A percentile compares a stretch with the other conserved stretches of the same genome.
Evolutionary conservation across 768 basidiomycete species (phyloP).

Genomic region (Boletus vinaceobasis): DNA sequence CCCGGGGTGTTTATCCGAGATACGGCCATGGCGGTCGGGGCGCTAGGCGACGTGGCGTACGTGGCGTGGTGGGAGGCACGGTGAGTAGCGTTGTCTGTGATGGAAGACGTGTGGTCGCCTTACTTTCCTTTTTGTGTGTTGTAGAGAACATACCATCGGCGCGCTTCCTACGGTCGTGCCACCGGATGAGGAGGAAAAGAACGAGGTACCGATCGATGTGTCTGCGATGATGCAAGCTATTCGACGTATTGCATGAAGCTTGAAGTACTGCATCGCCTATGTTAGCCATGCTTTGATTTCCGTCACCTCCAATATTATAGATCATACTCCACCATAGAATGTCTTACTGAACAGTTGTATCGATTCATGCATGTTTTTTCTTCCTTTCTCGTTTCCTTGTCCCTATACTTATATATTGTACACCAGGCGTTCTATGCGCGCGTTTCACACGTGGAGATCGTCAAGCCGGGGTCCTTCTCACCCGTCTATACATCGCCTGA

Average conservation of each 20-base stretch:
- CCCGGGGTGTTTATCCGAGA: constrained; percentile 62
- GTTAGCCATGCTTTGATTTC: neutral
- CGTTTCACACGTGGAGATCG: neutral
- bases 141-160: constrained; percentile 36
- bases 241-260: neutral
- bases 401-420: neutral
- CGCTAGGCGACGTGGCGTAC: constrained; percentile 50
- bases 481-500: too few species aligned
- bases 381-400: neutral
- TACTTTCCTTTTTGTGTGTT: neutral
- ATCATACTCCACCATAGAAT: neutral
- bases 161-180: constrained; percentile 29
- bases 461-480: too few species aligned
- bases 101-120: neutral
- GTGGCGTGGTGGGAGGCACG: constrained; percentile 52
- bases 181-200: neutral
- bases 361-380: neutral
- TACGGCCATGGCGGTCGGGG: constrained; percentile 52
- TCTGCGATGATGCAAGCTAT: neutral
- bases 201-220: neutral
- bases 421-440: neutral
- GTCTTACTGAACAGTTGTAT: neutral
- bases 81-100: constrained; percentile 20
- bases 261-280: neutral
- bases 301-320: neutral